These are phyloP conservation scores for Citrus maxima DNA, from an alignment of 345 rosid genomes.

Conservation along the genomic window DNA sequence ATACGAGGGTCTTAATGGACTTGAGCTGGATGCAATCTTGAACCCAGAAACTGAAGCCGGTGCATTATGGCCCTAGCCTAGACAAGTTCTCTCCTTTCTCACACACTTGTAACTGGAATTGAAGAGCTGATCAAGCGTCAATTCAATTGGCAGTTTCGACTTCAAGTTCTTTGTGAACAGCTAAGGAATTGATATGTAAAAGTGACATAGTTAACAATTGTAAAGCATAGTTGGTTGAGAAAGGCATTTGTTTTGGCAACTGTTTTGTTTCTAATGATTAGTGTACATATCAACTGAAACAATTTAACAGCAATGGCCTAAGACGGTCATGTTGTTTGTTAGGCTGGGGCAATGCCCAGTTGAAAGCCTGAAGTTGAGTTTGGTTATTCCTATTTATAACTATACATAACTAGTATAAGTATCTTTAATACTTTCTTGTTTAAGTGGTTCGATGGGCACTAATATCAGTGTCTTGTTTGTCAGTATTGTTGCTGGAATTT, in stretches of 20 bases:
- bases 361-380: not conserved
- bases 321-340: not conserved
- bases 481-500: slow-evolving; percentile 3
- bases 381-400: not conserved
- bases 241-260: not conserved
- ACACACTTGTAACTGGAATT: not conserved
- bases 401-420: not conserved
- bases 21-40: not conserved
- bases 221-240: not conserved
- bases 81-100: not conserved
- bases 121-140: not conserved
- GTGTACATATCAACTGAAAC: not conserved
- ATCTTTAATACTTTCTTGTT: not conserved
- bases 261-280: not conserved
- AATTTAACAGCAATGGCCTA: not conserved
- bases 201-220: not conserved
- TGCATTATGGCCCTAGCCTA: not conserved
- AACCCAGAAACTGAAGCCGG: not conserved
- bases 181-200: not conserved
- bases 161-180: not conserved
- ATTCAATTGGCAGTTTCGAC: not conserved
- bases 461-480: not conserved
- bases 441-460: not conserved
- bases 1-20: not conserved
- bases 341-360: not conserved